Percentiles rank a stretch among this genome's conserved stretches.
phyloP scores from a whole-genome alignment of 352 stramenopile genomes.

The Aphanomyces astaci region DNA sequence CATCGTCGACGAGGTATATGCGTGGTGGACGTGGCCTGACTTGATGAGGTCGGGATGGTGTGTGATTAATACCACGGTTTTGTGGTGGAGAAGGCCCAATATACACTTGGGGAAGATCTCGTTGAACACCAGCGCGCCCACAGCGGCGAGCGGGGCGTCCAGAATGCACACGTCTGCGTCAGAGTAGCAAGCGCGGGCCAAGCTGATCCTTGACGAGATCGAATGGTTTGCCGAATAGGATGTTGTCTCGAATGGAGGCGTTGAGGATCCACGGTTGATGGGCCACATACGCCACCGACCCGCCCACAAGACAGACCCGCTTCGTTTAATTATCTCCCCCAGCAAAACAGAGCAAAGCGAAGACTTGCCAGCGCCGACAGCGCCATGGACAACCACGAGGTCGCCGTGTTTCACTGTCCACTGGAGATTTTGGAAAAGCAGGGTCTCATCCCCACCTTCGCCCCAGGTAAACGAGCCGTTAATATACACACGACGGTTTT shows the following conservation, averaged over 20 bases:
- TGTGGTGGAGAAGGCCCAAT: conserved; percentile 31
- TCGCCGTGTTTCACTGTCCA: conserved; percentile 37
- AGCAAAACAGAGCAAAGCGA: conserved; percentile 42
- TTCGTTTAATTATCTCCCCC: conserved; percentile 74
- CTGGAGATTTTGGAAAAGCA: conserved; percentile 32
- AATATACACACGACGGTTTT: conserved; percentile 42
- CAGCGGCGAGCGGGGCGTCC: conserved; percentile 31
- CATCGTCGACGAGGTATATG: neutral
- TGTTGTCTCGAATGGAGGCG: conserved; percentile 65
- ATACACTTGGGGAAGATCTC: conserved; percentile 83
- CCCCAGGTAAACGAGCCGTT: conserved; percentile 49
- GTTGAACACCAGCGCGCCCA: conserved; percentile 84
- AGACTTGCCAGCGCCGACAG: conserved; percentile 45
- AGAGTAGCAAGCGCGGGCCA: conserved; percentile 11
- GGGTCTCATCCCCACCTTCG: conserved; percentile 14
- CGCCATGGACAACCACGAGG: conserved; percentile 40
- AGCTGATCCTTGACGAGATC: conserved; percentile 45
- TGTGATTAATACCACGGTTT: conserved; percentile 72
- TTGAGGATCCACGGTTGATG: neutral
- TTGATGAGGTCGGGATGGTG: neutral
- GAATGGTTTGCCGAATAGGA: conserved; percentile 59
- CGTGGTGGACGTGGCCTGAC: neutral
- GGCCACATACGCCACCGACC: conserved; percentile 27
- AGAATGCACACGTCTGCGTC: conserved; percentile 2
- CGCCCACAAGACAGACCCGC: conserved; percentile 32